phyloP scores from a whole-genome alignment of 768 basidiomycete species.

The Boletus vinaceobasis region DNA sequence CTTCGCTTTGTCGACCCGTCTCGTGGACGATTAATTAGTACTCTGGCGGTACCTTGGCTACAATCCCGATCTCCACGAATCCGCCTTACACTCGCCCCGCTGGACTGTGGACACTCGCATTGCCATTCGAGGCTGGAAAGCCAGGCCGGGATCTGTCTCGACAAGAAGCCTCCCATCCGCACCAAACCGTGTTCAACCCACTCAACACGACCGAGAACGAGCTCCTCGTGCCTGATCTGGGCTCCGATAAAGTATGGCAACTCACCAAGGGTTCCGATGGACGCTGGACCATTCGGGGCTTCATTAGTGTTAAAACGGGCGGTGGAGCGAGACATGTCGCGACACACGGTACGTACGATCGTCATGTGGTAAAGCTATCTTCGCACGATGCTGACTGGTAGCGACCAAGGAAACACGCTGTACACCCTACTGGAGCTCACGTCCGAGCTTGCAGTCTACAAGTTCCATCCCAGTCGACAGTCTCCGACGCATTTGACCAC shows the following conservation, averaged over 20 bases:
- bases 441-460: constrained; percentile 55
- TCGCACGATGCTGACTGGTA: not conserved
- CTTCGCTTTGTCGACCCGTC: not conserved
- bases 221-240: constrained; percentile 73
- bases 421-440: constrained; percentile 70
- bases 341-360: constrained; percentile 48
- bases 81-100: constrained; percentile 43
- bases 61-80: constrained; percentile 51
- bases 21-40: constrained; percentile 47
- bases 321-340: constrained; percentile 71
- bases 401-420: constrained; percentile 48
- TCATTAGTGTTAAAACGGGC: constrained; percentile 49
- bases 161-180: constrained; percentile 74
- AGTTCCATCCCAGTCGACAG: constrained; percentile 42
- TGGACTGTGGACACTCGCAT: constrained; percentile 33
- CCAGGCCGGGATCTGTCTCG: constrained; percentile 63
- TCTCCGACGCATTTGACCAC: constrained; percentile 37
- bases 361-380: not conserved
- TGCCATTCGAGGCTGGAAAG: constrained; percentile 40
- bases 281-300: constrained; percentile 48
- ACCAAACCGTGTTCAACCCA: constrained; percentile 52
- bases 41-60: constrained; percentile 56
- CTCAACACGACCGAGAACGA: constrained; percentile 49
- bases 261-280: constrained; percentile 43
- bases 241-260: constrained; percentile 64